phyloP scores from a whole-genome alignment of 768 basidiomycete genomes.

The Pulveroboletus sp. region DNA sequence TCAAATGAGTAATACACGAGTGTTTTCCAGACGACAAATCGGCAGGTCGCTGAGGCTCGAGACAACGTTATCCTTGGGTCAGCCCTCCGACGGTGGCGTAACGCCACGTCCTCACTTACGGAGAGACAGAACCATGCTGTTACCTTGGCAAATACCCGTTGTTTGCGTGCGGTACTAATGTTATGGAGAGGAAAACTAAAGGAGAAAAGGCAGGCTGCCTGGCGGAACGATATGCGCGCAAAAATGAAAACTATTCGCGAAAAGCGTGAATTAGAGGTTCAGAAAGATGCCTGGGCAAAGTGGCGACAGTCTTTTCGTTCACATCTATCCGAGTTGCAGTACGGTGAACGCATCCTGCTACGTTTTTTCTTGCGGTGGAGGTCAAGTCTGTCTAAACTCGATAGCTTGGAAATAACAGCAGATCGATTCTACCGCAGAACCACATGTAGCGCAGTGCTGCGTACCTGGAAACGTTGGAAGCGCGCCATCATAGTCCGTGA shows the following conservation, averaged over 20 bases:
- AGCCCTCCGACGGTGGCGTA: conserved; percentile 61
- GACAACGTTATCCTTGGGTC: conserved; percentile 61
- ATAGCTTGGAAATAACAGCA: conserved; percentile 47
- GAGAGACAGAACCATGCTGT: conserved; percentile 44
- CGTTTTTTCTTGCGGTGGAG: conserved; percentile 57
- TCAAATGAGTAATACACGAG: conserved; percentile 10
- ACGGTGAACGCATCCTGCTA: conserved; percentile 41
- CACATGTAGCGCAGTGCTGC: conserved; percentile 37
- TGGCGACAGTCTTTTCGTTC: conserved; percentile 64
- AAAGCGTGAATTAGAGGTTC: conserved; percentile 50
- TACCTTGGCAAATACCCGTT: conserved; percentile 42
- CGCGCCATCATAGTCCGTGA: conserved; percentile 40
- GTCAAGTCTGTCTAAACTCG: conserved; percentile 36
- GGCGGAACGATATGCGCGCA: conserved; percentile 68
- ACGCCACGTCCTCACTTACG: conserved; percentile 33
- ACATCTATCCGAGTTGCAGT: conserved; percentile 50
- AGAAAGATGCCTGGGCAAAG: conserved; percentile 58
- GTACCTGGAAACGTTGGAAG: conserved; percentile 61
- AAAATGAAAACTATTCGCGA: conserved; percentile 65
- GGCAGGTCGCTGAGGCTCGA: conserved; percentile 68
- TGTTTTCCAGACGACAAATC: conserved; percentile 57
- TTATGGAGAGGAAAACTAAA: conserved; percentile 56
- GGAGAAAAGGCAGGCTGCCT: conserved; percentile 54
- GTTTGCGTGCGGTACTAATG: conserved; percentile 39
- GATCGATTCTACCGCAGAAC: conserved; percentile 43